Evolutionary conservation across 208 protist species (phyloP), one percentile per base, ranked within the genome.

Genomic region (Leishmania arabica): DNA sequence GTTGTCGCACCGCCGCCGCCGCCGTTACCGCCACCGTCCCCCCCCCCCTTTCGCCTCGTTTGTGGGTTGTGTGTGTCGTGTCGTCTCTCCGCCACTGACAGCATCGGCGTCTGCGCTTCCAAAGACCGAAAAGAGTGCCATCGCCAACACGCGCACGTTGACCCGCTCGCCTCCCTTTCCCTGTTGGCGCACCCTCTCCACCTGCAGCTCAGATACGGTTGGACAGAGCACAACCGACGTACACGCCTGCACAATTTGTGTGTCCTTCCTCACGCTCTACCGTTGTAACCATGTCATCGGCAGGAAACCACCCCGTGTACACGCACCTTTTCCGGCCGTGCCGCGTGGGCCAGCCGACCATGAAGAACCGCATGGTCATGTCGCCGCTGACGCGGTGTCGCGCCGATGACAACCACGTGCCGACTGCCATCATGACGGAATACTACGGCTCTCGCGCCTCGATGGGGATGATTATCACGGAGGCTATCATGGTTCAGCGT

Each of bases 391-490:
- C 92, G 1, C 91, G 92, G 51, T 75, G 77, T 54, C 87, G 90
- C 47, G 90, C 89, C 6, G 82, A 84, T 53, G 84, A 79, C 54
- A 77, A 84, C 37, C 89, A 92, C 81, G 79, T 89, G 51, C 89
- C 89, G 31, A 90, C 78, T 42, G 64, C 80, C 37, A 69, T 83
- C 45, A 90, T 90, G 85, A 53, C 71, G n/a, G 62, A 85, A 49
- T 90, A 95, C 84, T 95, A 94, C 80, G 54, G 34, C 37, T 86
- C 88, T 70, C 87, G 93, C 47, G 90, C 91, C 27, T 81, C 74
- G 15, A 80, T 82, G 58, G 91, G 93, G 31, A 78, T 96, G 45
- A 80, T 95, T 42, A 87, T 96, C 51, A 78, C 91, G n/a, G 93
- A 96, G 84, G 84, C 85, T 3, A 89, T 87, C 31, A 85, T 87